Evolutionary conservation across 2,329 filamentous ascomycete genomes (phyloP), one percentile per base, ranked within the genome.

Genomic region (Colletotrichum costaricense): DNA sequence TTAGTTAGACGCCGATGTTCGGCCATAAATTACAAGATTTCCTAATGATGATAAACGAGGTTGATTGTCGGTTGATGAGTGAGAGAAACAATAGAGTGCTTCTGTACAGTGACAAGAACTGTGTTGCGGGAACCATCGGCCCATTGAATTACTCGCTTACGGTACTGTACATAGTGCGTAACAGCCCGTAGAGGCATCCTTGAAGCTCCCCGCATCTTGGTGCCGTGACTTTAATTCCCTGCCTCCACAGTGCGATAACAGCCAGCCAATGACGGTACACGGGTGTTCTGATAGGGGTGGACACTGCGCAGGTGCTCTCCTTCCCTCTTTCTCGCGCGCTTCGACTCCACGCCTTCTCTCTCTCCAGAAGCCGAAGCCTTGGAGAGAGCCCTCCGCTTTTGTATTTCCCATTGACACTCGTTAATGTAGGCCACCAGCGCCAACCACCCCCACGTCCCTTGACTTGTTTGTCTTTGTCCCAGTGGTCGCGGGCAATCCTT

Each of bases 271-370:
- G 56, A 63, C 55, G 38, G 71, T 49, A 56, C 28, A 42, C 46
- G 22, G 57, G 71, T 35, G 49, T 33, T 54, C 71, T 71, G 67
- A 73, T 73, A 71, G 71, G 67, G 67, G 67, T 72, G 63, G 67
- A 28, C 55, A 56, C 65, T 60, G 46, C 46, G 49, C 49, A 30
- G 57, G n/a, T 35, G 22, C 57, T 42, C 57, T 42, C 33, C 24
- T 35, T 60, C 28, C 26, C 28, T 33, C 16, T 58, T 28, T 58
- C 14, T 19, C 26, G 24, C 26, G 38, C 70, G 56, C 67, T 38
- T 58, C 19, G n/a, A 63, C 60, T 70, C 55, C 54, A 66, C 67
- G 52, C 28, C 8, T 33, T 42, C 6, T 42, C 38, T 67, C 28
- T 35, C 28, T 58, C 54, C 58, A 46, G n/a, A 49, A 49, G 42